Base-by-base conservation (phyloP, 495 filamentous ascomycete genomes). In the Podospora australis region DNA sequence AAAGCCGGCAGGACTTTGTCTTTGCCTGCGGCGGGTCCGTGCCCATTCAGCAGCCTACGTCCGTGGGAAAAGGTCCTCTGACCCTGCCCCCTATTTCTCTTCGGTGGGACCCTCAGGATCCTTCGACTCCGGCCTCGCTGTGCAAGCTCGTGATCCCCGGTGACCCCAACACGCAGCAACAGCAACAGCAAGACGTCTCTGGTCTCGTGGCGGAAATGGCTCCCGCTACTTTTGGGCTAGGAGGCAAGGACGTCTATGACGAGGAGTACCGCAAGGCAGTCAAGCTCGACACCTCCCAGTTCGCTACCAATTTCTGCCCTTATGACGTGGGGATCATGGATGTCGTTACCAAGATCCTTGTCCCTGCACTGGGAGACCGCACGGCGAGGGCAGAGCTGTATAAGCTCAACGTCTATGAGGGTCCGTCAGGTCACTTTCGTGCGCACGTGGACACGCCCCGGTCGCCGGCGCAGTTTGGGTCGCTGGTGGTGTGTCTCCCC, bases 371-470 rank as follows among this genome's bases (percentile, higher is more conserved):
- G 14, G 20, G 16, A 9, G 26, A 44, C 0, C 32, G 25, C 13
- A 50, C 44, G 1, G 56, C 78, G 4, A 50, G 17, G 6, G 71
- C 73, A 0, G 74, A 81, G 58, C 55, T 80, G 1, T 81, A 79
- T 60, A 80, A 80, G 52, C 57, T 81, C 11, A 82, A 81, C 56
- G 20, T 57, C n/a, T 81, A 81, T 50, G 70, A 70, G 0, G 71
- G 64, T 1, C 78, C 80, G 3, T 70, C 65, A 0, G 80, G 77
- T 0, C 55, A 64, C 5, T 80, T 82, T 62, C 62, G 63, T 19
- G 49, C 70, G 2, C 75, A 82, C 53, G 74, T 82, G 24, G 75
- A 82, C 47, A 83, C 78, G 0, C 77, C 78, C 0, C 66, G 72
- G 0, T 68, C 65, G 3, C 30, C 44, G 2, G 50, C 46, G 2